Evolutionary conservation across 176 grass and related monocot genomes (phyloP), one percentile per base, ranked within the genome.

Genomic region (Lolium rigidum): DNA sequence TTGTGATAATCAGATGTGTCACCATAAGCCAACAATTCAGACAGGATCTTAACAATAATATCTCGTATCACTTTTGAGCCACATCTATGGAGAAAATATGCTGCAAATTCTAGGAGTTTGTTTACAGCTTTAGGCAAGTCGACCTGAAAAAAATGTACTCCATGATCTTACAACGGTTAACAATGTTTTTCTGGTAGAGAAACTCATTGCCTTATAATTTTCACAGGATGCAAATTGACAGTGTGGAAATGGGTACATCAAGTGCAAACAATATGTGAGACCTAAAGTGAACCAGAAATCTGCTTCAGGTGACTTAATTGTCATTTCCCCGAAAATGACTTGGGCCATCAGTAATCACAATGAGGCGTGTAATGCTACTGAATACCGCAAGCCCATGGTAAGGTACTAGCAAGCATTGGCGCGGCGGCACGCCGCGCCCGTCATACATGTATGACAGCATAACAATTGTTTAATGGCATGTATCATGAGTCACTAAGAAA

Each of bases 51-150:
- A 1, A 28, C 26, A 28, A 28, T 28, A 28, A 35, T 35, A 35
- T 35, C 31, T 35, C 31, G 31, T 35, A 35, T 35, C 31, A 35
- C 31, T 35, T 35, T 35, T 35, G 31, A 35, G 31, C 31, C 31
- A 35, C 31, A 35, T 35, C 31, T 35, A 35, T 35, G 2, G 31
- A 35, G 31, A 86, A 83, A 82, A 88, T 81, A 90, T 82, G 89
- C 75, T 60, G 95, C 70, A 87, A 82, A 86, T 83, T 88, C 84
- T 66, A 95, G n/a, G 57, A 93, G 58, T 25, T 93, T 87, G 48
- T 93, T 87, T 82, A 74, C 44, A 82, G 70, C 7, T 77, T 86
- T 89, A 2, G 20, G 70, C 25, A 76, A 61, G 80, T 82, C 55
- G 61, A 21, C 92, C 95, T 97, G 89, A 70, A 76, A 86, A 86